phyloP scores from a whole-genome alignment of 345 rosid genomes.

The Orychophragmus violaceus region DNA sequence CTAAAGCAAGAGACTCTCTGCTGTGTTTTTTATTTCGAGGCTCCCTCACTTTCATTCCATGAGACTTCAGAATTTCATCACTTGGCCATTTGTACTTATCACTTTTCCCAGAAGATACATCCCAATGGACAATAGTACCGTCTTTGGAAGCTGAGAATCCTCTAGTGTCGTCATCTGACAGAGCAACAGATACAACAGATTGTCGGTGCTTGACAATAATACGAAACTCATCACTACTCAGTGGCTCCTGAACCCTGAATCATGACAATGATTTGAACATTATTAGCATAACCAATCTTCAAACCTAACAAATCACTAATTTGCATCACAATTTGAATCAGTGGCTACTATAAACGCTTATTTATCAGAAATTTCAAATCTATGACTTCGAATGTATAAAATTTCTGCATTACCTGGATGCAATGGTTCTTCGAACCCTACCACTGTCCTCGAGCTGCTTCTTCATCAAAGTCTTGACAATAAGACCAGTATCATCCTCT shows the following conservation, averaged over 20 bases:
- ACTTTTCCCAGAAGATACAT: slow-evolving; percentile 59
- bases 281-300: slow-evolving; percentile 4
- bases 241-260: slow-evolving; percentile 68
- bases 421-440: slow-evolving; percentile 58
- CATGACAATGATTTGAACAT: background rate
- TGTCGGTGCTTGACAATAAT: slow-evolving; percentile 60
- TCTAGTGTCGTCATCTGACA: slow-evolving; percentile 71
- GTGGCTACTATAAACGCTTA: background rate
- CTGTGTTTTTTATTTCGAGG: slow-evolving; percentile 68
- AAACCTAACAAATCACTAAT: background rate
- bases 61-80: slow-evolving; percentile 57
- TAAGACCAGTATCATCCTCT: slow-evolving; percentile 35
- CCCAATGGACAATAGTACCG: slow-evolving; percentile 82
- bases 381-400: background rate
- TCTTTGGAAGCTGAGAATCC: slow-evolving; percentile 96
- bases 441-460: slow-evolving; percentile 92
- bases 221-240: slow-evolving; percentile 41
- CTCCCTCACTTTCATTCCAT: slow-evolving; percentile 71
- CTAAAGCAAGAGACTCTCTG: slow-evolving; percentile 67
- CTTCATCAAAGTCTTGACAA: slow-evolving; percentile 60
- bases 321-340: background rate
- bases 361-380: background rate
- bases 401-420: slow-evolving; percentile 55
- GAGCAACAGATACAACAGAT: slow-evolving; percentile 72
- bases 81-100: slow-evolving; percentile 76